Evolutionary conservation across 148 eudicot species (phyloP), one percentile per base, ranked within the genome.

Genomic region (Fagopyrum esculentum): DNA sequence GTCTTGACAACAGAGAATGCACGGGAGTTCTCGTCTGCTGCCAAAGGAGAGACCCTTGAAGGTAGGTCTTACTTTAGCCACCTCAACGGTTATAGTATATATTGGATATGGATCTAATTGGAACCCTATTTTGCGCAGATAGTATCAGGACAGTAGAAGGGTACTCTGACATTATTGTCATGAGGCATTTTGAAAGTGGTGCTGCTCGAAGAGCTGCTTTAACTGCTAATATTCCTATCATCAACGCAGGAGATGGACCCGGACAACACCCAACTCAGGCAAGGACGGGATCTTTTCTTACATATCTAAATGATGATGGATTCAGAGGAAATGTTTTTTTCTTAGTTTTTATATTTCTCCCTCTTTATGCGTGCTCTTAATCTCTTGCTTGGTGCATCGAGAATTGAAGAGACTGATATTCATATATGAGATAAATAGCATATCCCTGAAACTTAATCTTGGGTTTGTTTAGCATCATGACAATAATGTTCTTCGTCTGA

Each of bases 241-340:
- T 92, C 76, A 94, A 94, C 90, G 98, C 98, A 17, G 98, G 98
- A 71, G 98, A 94, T 81, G 98, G 98, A 78, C 98, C 98, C 12
- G 98, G 98, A n/a, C 97, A 94, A 82, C 98, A 94, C 80, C 98
- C 98, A 75, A 86, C 92, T 78, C 98, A 94, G 87, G 98, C 90
- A 40, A 77, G 66, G 40, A 26, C 19, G 66, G 35, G 66, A 60
- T 22, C 66, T 60, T 26, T 35, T 22, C 40, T 60, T 60, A 26
- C 40, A 26, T 61, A 5, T 61, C 11, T 61, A 61, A 61, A 15
- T 9, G 44, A 29, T 29, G 43, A 29, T 61, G 43, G 30, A 29
- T 26, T 26, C 9, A 29, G 5, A 8, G 40, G 43, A 56, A 56
- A 17, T 54, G 5, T 2, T 16, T 56, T 6, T 22, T 6, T 57